Percentiles rank a stretch among this genome's conserved stretches.
These are phyloP conservation scores for Zymoseptoria ardabiliae DNA, from an alignment of 2,329 filamentous ascomycete genomes.

Conservation along the genomic window DNA sequence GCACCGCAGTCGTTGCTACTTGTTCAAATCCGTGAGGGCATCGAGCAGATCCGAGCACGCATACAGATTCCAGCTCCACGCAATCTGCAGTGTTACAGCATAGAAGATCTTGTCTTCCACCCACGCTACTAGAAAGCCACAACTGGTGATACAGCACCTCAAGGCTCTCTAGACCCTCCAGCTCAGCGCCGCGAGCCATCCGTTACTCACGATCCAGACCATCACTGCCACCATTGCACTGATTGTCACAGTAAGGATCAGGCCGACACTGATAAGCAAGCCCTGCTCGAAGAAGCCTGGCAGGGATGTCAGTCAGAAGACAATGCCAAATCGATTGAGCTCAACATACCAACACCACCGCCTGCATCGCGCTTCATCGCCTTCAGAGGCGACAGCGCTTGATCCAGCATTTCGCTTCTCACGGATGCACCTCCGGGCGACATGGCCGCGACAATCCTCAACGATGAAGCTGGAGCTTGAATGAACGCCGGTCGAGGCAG, in stretches of 20 bases:
- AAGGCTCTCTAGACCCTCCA: too few relatives aligned
- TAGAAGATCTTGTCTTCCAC: too few relatives aligned
- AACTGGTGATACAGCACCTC: too few relatives aligned
- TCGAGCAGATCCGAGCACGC: too few relatives aligned
- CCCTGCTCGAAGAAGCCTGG: slow-evolving; percentile 31
- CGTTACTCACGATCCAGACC: slow-evolving; percentile 5
- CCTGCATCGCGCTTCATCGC: slow-evolving; percentile 30
- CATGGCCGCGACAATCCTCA: slow-evolving; percentile 2
- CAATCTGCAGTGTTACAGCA: too few relatives aligned
- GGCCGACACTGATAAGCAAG: slow-evolving; percentile 31
- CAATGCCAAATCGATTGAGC: too few relatives aligned
- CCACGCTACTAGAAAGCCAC: too few relatives aligned
- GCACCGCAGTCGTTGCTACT: too few relatives aligned
- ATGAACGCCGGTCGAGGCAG: slow-evolving; percentile 37
- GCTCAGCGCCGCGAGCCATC: too few relatives aligned
- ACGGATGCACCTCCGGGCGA: not conserved
- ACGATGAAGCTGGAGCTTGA: slow-evolving; percentile 1
- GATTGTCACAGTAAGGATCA: slow-evolving; percentile 23
- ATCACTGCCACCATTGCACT: slow-evolving; percentile 10
- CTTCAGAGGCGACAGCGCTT: slow-evolving; percentile 19
- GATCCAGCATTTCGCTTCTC: slow-evolving; percentile 14
- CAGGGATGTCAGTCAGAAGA: too few relatives aligned
- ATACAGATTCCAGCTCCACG: too few relatives aligned
- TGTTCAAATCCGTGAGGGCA: too few relatives aligned
- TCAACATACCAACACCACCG: slow-evolving; percentile 24